phyloP scores from a whole-genome alignment of 2,329 filamentous ascomycete genomes.

The Pseudogymnoascus sp. region DNA sequence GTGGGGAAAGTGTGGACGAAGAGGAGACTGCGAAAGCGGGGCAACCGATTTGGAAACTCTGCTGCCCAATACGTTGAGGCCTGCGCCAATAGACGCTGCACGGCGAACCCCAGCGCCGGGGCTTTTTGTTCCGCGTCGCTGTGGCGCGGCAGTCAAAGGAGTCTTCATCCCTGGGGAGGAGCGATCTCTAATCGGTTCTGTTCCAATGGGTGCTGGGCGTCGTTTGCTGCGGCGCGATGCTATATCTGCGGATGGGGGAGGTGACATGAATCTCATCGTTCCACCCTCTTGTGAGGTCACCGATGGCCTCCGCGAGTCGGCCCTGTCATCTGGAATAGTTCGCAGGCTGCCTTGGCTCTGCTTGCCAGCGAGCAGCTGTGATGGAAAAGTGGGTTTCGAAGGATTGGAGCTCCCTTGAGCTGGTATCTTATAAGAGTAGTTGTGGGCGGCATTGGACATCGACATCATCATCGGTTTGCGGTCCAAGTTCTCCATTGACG shows the following conservation, averaged over 20 bases:
- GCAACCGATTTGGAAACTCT: conserved; percentile 5
- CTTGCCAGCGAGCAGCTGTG: background rate
- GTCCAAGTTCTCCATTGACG: background rate
- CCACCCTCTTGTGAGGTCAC: background rate
- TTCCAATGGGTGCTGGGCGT: conserved; percentile 6
- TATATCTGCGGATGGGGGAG: conserved; percentile 12
- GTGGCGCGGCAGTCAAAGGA: background rate
- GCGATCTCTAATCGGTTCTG: background rate
- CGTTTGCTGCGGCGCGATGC: conserved; percentile 11
- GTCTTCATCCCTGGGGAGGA: conserved; percentile 7
- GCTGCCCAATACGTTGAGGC: conserved; percentile 8
- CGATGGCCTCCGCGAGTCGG: background rate
- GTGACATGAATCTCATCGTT: conserved; percentile 11
- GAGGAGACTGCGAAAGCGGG: background rate
- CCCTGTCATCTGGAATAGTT: background rate
- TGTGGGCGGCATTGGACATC: background rate
- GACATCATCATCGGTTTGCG: conserved; percentile 3
- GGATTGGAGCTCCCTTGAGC: background rate
- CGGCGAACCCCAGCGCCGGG: conserved; percentile 7
- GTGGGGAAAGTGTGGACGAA: conserved; percentile 4
- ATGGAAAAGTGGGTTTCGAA: background rate
- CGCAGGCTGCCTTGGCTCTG: background rate
- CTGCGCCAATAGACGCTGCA: conserved; percentile 5
- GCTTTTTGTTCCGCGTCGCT: background rate
- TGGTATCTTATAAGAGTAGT: background rate